phyloP scores from a whole-genome alignment of 2,329 filamentous ascomycete genomes.

The Xylariaceae sp. region DNA sequence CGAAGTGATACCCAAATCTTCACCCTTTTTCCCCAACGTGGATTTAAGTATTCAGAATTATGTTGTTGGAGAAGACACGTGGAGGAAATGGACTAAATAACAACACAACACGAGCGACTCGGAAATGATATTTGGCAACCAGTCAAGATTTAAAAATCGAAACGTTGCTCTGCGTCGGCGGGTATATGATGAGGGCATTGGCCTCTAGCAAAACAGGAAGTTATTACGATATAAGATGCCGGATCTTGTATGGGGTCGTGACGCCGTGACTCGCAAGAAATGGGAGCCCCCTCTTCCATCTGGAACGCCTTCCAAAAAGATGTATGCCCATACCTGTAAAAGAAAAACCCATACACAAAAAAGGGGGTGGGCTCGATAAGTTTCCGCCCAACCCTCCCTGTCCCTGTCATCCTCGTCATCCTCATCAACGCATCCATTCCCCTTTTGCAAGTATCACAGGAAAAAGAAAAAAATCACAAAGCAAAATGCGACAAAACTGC shows the following conservation, averaged over 20 bases:
- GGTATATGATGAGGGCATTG: slow-evolving; percentile 3
- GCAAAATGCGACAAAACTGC: slow-evolving; percentile 84
- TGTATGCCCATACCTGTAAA: slow-evolving; percentile 6
- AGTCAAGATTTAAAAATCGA: not conserved
- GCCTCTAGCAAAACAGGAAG: not conserved
- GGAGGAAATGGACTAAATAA: not conserved
- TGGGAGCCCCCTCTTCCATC: not conserved
- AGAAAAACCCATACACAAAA: slow-evolving; percentile 9
- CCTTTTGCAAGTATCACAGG: slow-evolving; percentile 41
- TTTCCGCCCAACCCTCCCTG: not conserved
- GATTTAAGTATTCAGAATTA: not conserved
- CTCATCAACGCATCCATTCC: not conserved
- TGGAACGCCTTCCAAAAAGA: slow-evolving; percentile 11
- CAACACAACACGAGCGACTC: not conserved
- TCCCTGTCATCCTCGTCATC: not conserved
- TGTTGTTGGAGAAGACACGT: not conserved
- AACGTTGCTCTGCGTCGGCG: not conserved
- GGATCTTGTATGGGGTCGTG: slow-evolving; percentile 8
- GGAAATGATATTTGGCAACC: not conserved
- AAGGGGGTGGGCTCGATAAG: not conserved
- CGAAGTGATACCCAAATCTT: slow-evolving; percentile 16
- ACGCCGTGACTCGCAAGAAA: slow-evolving; percentile 17
- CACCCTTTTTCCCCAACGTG: not conserved
- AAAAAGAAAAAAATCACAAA: slow-evolving; percentile 82
- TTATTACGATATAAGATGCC: slow-evolving; percentile 10